phyloP scores from a whole-genome alignment of 176 grass and related monocot genomes.

The Avena eriantha region DNA sequence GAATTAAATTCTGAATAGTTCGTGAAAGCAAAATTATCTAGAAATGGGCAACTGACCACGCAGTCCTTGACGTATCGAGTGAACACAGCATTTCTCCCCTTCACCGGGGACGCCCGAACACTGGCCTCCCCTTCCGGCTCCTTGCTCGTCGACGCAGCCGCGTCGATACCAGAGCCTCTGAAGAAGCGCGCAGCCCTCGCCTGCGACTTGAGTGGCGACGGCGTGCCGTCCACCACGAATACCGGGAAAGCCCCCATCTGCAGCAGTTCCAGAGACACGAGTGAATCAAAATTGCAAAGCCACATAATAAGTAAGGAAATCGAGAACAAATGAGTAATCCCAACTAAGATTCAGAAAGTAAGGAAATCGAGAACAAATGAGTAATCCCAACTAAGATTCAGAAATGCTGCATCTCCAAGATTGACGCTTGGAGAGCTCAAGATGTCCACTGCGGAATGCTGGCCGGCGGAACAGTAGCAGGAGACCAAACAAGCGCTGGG shows the following conservation, averaged over 20 bases:
- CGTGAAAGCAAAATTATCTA: not conserved
- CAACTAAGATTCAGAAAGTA: not conserved
- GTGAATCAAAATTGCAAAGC: not conserved
- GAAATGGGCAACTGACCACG: slow-evolving; percentile 40
- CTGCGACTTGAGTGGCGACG: slow-evolving; percentile 82
- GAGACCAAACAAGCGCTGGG: not conserved
- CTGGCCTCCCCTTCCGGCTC: slow-evolving; percentile 33
- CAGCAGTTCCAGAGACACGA: slow-evolving; percentile 11
- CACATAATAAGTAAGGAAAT: not conserved
- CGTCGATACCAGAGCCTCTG: slow-evolving; percentile 64
- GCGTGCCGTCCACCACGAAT: slow-evolving; percentile 85
- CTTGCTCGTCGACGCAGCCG: slow-evolving; percentile 48
- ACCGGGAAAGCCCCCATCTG: slow-evolving; percentile 95
- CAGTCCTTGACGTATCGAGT: slow-evolving; percentile 63
- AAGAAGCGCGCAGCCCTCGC: slow-evolving; percentile 91
- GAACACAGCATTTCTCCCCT: slow-evolving; percentile 56
- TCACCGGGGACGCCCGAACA: slow-evolving; percentile 36
- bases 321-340: not conserved
- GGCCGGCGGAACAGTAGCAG: not conserved
- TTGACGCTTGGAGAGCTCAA: not conserved
- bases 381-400: not conserved
- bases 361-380: not conserved
- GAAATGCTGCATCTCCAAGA: slow-evolving; percentile 17
- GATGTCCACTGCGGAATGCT: not conserved
- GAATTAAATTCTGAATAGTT: slow-evolving; percentile 15